Base-by-base conservation (phyloP, 2,329 filamentous ascomycete species). In the Thielaviopsis euricoi region DNA sequence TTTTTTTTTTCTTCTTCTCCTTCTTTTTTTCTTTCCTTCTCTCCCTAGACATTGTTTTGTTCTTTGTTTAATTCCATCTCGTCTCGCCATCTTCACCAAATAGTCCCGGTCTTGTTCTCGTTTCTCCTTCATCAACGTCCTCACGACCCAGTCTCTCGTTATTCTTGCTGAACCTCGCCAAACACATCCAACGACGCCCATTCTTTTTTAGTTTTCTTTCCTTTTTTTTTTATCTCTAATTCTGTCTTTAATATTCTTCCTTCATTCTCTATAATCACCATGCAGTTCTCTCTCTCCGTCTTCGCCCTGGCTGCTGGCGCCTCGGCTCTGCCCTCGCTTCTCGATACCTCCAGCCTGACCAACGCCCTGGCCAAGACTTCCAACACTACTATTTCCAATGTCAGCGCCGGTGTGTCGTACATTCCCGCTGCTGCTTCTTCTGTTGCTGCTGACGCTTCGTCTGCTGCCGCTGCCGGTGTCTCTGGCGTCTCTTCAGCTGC, bases 271-370 rank as follows among this genome's bases (percentile, higher is more conserved):
- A n/a, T 49, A 48, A 15, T 43, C 37, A 56, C 4, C n/a, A 59
- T 59, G 58, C 53, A 55, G 33, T 59, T 56, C 53, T 53, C 29
- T 22, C n/a, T 55, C n/a, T 50, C 48, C 33, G 33, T 59, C 17
- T 17, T 53, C 26, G 53, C 33, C 19, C 48, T 59, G 26, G 37
- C 29, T 15, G 58, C 48, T 29, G 26, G 40, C 50, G 53, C 37
- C 46, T 59, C 48, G 13, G 58, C 53, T n/a, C 53, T 53, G 12
- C 58, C 58, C 3, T 58, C 52, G 23, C 29, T 43, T 23, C 37
- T 29, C 23, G 52, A 46, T 48, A 46, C 43, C 48, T 43, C 46
- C 46, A 37, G n/a, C 49, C 46, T 51, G 17, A 29, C 48, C 21
- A 49, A 23, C 26, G 25, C 49, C 49, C 37, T 33, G 29, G 29